Base-by-base conservation (phyloP, 192 early-diverging fungal species). In the Backusella westeae region DNA sequence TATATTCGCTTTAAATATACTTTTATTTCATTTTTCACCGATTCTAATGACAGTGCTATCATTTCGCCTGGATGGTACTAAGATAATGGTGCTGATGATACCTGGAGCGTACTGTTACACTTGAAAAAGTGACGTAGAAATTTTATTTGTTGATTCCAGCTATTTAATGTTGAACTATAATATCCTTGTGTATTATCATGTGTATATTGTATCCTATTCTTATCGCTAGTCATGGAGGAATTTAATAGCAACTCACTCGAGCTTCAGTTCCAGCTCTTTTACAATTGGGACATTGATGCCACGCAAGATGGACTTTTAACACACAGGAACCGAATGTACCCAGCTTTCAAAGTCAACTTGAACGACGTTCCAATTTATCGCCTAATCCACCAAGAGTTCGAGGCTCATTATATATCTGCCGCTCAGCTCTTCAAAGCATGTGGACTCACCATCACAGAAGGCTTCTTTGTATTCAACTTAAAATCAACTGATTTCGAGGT, bases 391-490 rank as follows among this genome's bases (percentile, higher is more conserved):
- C 73, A 66, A 29, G 72, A 81, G n/a, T 44, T 75, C 29, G 56
- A 72, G 35, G 8, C 38, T 12, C 80, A 81, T 34, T 71, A 68
- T n/a, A 73, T 81, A 7, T 74, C 72, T 41, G 77, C 77, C 19
- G 76, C 72, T 19, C 80, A 81, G 41, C 53, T 81, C 21, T 81
- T 77, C 73, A 74, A 71, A 42, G 76, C 80, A 0, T 77, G 76
- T 41, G 80, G 80, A 14, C 63, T 81, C 17, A 77, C 80, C 6
- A 39, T 81, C 10, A 81, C 69, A 0, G 80, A 81, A 69, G 80
- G 80, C 2, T 65, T 81, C 0, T 71, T 77, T 23, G 52, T 81
- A 0, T 81, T 81, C 19, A 53, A 81, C 32, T 35, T 78, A 36
- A 53, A 71, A 34, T 21, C 21, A 21, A n/a, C 56, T 15, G 76